These are phyloP conservation scores for Botrytis tulipae DNA, from an alignment of 2,329 filamentous ascomycete species.

Conservation along the genomic window DNA sequence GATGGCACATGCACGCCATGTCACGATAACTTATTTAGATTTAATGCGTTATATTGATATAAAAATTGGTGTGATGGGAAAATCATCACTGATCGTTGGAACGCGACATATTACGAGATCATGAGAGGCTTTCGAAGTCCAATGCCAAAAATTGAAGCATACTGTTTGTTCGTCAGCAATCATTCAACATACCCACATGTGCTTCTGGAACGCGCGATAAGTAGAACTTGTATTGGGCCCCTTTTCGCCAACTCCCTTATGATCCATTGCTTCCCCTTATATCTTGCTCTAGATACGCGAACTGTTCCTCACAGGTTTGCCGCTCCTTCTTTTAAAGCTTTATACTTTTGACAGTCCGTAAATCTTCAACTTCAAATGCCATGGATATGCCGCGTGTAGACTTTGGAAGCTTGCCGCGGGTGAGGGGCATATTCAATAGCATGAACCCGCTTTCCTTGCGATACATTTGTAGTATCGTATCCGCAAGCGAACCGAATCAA, in stretches of 20 bases:
- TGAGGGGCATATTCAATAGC: background rate
- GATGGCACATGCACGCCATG: background rate
- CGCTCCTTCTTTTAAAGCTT: background rate
- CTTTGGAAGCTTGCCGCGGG: background rate
- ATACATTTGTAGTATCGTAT: background rate
- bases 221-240: background rate
- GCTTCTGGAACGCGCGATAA: background rate
- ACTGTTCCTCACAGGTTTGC: background rate
- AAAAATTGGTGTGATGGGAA: background rate
- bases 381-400: background rate
- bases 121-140: background rate
- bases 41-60: background rate
- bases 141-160: background rate
- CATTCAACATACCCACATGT: background rate
- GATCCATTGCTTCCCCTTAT: background rate
- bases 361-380: background rate
- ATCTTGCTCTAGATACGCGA: background rate
- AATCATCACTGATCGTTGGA: background rate
- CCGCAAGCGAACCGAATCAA: background rate
- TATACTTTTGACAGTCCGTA: background rate
- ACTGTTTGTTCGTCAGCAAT: background rate
- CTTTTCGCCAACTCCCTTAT: background rate
- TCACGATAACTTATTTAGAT: background rate
- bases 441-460: background rate
- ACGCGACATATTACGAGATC: background rate